These are phyloP conservation scores for Cryptococcus wingfieldii DNA, from an alignment of 1,284 basidiomycete species.

Conservation along the genomic window DNA sequence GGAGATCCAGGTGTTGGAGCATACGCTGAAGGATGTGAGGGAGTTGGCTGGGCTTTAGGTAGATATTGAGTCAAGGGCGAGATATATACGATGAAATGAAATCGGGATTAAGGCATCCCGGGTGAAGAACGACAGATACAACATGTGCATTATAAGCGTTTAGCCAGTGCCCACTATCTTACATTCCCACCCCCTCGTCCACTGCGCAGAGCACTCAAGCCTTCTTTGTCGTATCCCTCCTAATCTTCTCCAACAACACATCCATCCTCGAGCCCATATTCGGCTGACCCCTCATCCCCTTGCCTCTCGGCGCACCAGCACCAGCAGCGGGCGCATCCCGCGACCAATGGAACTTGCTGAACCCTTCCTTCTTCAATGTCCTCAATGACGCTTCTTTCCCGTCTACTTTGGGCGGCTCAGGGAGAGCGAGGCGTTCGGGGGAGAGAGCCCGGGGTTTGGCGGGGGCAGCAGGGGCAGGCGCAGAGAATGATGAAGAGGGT, in stretches of 20 bases:
- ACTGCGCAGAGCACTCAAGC: neutral
- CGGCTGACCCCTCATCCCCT: slow-evolving; percentile 43
- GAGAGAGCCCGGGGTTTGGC: slow-evolving; percentile 24
- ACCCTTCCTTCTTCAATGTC: neutral
- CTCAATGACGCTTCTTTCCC: slow-evolving; percentile 1
- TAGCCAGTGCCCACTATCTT: too few relatives aligned
- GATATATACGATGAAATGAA: too few relatives aligned
- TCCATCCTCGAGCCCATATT: slow-evolving; percentile 50
- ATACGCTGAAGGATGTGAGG: too few relatives aligned
- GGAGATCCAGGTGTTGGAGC: too few relatives aligned
- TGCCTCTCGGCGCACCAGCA: slow-evolving; percentile 1
- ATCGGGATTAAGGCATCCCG: too few relatives aligned
- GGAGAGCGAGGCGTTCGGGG: slow-evolving; percentile 2
- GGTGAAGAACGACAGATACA: too few relatives aligned
- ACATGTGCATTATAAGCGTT: too few relatives aligned
- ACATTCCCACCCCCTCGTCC: too few relatives aligned
- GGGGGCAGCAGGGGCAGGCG: neutral
- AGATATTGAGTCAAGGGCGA: too few relatives aligned
- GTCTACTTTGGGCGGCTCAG: neutral
- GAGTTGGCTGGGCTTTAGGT: too few relatives aligned
- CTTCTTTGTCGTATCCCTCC: slow-evolving; percentile 22
- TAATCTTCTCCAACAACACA: slow-evolving; percentile 48
- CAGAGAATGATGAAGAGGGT: neutral
- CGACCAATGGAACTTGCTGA: slow-evolving; percentile 32
- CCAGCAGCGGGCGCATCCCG: neutral